Percentiles rank a stretch among this genome's conserved stretches.
These are phyloP conservation scores for Termitomyces sp. DNA, from an alignment of 768 basidiomycete species.

Conservation along the genomic window DNA sequence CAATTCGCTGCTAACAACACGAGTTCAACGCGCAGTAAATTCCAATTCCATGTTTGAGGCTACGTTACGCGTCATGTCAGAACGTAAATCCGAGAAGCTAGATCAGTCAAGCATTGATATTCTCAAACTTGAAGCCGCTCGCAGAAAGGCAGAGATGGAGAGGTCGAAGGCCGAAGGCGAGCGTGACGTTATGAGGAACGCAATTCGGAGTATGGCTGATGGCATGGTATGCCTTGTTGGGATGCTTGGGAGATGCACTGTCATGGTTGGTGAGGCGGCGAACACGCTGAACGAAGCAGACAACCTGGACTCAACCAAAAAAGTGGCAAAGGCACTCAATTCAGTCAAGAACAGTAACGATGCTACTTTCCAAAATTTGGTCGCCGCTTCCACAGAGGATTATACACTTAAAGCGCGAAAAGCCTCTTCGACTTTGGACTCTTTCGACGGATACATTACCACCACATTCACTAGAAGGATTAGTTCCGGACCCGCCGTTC, in stretches of 20 bases:
- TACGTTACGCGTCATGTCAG: constrained; percentile 75
- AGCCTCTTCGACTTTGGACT: constrained; percentile 33
- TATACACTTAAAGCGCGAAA: constrained; percentile 37
- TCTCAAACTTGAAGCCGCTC: constrained; percentile 63
- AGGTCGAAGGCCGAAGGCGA: constrained; percentile 59
- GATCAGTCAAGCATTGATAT: constrained; percentile 67
- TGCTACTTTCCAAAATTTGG: constrained; percentile 55
- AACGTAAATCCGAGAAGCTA: constrained; percentile 71
- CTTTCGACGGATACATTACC: constrained; percentile 45
- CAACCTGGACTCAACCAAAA: constrained; percentile 27
- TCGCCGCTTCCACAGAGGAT: constrained; percentile 61
- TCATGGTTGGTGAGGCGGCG: constrained; percentile 58
- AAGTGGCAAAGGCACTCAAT: constrained; percentile 45
- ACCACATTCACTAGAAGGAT: constrained; percentile 42
- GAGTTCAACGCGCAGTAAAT: constrained; percentile 66
- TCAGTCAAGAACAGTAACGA: constrained; percentile 63
- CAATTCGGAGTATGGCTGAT: constrained; percentile 59
- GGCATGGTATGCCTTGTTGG: constrained; percentile 69
- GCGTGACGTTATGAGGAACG: constrained; percentile 54
- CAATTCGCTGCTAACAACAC: constrained; percentile 50
- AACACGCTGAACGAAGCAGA: constrained; percentile 28
- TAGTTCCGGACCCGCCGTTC: constrained; percentile 43
- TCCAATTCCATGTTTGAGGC: constrained; percentile 80
- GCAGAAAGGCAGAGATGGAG: constrained; percentile 68
- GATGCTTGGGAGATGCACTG: constrained; percentile 74